These are phyloP conservation scores for Sporothrix mexicana DNA, from an alignment of 2,329 filamentous ascomycete genomes.

Conservation along the genomic window DNA sequence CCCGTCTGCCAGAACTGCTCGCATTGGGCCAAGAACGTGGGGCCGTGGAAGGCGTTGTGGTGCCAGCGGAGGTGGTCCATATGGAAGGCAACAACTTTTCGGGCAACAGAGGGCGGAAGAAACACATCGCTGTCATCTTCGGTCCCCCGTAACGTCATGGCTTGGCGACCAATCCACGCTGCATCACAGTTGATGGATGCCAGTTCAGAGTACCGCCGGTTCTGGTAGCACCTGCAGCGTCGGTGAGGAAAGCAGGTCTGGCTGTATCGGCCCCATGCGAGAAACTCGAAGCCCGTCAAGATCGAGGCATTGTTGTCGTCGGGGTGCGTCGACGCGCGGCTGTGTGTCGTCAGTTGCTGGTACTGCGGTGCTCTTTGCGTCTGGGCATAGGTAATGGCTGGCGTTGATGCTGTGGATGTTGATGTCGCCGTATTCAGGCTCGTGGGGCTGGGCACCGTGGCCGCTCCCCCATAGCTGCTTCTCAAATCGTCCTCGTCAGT, in stretches of 20 bases:
- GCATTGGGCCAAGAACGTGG: conserved; percentile 40
- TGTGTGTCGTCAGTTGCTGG: background rate
- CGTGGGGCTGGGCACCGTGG: background rate
- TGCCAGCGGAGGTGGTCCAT: conserved; percentile 40
- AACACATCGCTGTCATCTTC: conserved; percentile 29
- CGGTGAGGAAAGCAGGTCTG: conserved; percentile 46
- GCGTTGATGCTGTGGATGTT: background rate
- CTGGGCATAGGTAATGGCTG: background rate
- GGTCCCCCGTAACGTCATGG: conserved; percentile 21
- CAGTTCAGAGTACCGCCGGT: conserved; percentile 38
- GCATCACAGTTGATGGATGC: conserved; percentile 40
- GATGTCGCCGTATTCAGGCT: background rate
- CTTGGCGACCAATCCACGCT: conserved; percentile 33
- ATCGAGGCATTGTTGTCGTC: conserved; percentile 38
- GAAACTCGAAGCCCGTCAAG: conserved; percentile 45
- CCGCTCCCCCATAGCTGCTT: conserved; percentile 18
- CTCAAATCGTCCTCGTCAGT: conserved; percentile 18
- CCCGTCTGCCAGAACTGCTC: conserved; percentile 40
- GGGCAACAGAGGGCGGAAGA: conserved; percentile 32
- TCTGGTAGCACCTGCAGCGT: conserved; percentile 42
- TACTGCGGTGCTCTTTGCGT: background rate
- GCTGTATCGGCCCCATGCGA: conserved; percentile 46
- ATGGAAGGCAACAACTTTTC: conserved; percentile 40
- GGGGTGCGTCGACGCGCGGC: background rate
- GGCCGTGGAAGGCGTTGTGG: conserved; percentile 40